Evolutionary conservation across 192 early-diverging fungal genomes (phyloP), one percentile per base, ranked within the genome.

Genomic region (Coemansia sp.): DNA sequence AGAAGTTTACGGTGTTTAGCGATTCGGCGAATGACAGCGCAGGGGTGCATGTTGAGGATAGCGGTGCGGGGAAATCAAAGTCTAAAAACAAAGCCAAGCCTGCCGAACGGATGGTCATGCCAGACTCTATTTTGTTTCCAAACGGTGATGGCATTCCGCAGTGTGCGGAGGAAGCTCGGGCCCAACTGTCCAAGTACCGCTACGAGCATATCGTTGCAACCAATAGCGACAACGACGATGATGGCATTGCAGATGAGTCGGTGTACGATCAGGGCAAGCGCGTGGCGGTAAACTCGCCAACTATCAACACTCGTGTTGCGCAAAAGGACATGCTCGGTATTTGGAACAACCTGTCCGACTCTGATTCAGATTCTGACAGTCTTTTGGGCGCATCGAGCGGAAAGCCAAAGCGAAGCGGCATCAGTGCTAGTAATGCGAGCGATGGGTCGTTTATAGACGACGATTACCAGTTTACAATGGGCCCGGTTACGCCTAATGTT

Each of bases 391-490:
- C 23, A 36, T 23, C 12, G 0, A 26, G 25, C 11, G 21, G 3
- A 4, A 20, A 36, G 11, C 19, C 36, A 0, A 38, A 31, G 31
- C 31, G 31, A 6, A 31, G 7, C 7, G 31, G 31, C 0, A 5
- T 7, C 0, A 31, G 31, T 6, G 25, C 5, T 14, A 37, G 20
- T 11, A 38, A 22, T 17, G 20, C 19, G 28, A 20, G 36, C 38
- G 25, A 26, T 42, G 58, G 51, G 20, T 28, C 57, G 12, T 20
- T 25, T 0, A 44, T 36, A 15, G 72, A 71, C 57, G 77, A 80
- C 61, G 77, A 80, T 25, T 80, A 80, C 49, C 77, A 80, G 77
- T 80, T 80, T 19, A 80, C 77, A 5, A 80, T 80, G 77, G 77
- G 77, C 15, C 77, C 77, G 0, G 77, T 80, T 5, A 66, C 68